These are phyloP conservation scores for Yarrowia sp. DNA, from an alignment of 805 yeast species.

Conservation along the genomic window DNA sequence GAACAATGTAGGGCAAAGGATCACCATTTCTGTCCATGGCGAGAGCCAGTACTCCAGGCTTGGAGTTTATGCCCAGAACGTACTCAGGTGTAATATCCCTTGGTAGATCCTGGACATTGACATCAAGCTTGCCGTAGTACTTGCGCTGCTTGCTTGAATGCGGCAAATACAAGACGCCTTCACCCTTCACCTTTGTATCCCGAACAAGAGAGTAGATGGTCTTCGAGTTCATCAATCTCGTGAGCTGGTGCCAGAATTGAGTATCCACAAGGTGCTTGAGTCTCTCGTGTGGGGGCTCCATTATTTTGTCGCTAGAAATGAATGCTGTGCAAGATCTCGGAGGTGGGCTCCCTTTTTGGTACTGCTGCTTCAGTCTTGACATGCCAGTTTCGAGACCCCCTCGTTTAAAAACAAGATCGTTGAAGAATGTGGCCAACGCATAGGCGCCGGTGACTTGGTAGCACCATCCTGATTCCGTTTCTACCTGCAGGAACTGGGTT, in stretches of 20 bases:
- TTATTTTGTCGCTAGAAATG: not conserved
- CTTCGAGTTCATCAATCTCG: conserved; percentile 63
- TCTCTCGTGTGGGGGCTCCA: conserved; percentile 82
- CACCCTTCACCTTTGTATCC: conserved; percentile 71
- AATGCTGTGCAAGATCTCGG: not conserved
- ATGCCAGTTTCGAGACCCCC: conserved; percentile 54
- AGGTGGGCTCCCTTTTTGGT: no score
- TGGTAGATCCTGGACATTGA: conserved; percentile 79
- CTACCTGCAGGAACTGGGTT: conserved; percentile 74
- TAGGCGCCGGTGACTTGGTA: conserved; percentile 80
- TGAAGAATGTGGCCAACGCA: conserved; percentile 80
- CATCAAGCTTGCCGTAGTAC: conserved; percentile 54
- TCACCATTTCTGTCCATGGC: conserved; percentile 60
- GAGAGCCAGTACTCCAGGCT: conserved; percentile 83
- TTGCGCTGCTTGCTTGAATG: conserved; percentile 67
- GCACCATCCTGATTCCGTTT: conserved; percentile 84
- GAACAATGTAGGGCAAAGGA: conserved; percentile 84
- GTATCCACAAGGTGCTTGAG: conserved; percentile 68
- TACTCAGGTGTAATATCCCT: conserved; percentile 69
- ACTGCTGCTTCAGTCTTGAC: not conserved
- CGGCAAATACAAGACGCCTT: conserved; percentile 80
- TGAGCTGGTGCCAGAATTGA: conserved; percentile 76
- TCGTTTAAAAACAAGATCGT: conserved; percentile 79
- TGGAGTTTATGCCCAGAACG: conserved; percentile 70
- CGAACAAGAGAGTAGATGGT: conserved; percentile 67